Evolutionary conservation across 2,329 filamentous ascomycete species (phyloP).

Genomic region (Fusarium annulatum): DNA sequence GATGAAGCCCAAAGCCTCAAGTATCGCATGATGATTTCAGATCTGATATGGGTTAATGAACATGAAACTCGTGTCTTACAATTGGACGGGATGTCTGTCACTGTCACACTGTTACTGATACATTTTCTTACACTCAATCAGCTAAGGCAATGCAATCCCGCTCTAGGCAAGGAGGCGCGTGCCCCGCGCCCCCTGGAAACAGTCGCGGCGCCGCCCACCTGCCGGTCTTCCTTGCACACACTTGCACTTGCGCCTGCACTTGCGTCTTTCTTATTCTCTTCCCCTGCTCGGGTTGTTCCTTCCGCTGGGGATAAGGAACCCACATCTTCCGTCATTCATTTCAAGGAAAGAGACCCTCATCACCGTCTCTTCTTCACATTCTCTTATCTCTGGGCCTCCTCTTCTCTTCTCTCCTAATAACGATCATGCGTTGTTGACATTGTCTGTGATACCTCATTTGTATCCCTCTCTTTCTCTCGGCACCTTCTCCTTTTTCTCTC

Average conservation of each 20-base stretch:
- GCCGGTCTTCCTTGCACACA: neutral
- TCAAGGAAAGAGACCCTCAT: constrained; percentile 6
- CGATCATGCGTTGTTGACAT: constrained; percentile 6
- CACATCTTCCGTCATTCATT: constrained; percentile 32
- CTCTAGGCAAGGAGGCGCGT: constrained; percentile 35
- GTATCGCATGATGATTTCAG: neutral
- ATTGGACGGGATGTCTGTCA: neutral
- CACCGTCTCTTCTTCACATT: neutral
- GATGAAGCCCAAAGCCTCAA: neutral
- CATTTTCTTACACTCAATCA: neutral
- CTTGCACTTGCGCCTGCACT: neutral
- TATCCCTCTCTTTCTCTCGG: neutral
- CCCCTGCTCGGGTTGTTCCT: neutral
- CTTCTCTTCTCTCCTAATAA: neutral
- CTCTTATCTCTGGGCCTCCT: neutral
- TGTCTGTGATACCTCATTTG: neutral
- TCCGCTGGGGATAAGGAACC: constrained; percentile 1
- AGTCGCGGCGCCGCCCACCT: constrained; percentile 29
- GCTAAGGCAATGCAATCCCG: neutral
- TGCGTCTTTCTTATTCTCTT: neutral
- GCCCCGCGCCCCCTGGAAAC: constrained; percentile 22
- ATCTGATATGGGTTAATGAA: neutral
- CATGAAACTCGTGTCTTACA: constrained; percentile 3
- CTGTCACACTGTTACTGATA: neutral
- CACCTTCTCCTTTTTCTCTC: neutral